Percentiles rank a stretch among this genome's conserved stretches.
Evolutionary conservation across 1,139 yeast species (phyloP).

Genomic region (Saccharomycopsis crataegensis): DNA sequence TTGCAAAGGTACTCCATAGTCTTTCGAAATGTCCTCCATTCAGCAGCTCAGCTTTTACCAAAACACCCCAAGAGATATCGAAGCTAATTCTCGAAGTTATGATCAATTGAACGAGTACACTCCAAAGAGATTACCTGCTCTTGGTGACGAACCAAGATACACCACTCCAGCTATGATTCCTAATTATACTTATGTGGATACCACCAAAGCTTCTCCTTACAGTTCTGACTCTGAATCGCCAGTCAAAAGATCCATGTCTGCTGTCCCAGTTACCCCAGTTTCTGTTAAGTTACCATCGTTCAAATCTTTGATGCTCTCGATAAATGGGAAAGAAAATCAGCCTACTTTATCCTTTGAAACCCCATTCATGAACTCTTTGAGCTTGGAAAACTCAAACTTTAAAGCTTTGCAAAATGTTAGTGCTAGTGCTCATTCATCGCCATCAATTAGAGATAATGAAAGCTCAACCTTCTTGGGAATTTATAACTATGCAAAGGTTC

Average conservation of each 20-base stretch:
- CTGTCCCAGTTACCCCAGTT: not conserved
- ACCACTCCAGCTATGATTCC: not conserved
- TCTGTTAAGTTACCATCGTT: slow-evolving; percentile 18
- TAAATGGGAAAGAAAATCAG: not conserved
- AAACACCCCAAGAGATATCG: not conserved
- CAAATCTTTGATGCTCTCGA: slow-evolving; percentile 16
- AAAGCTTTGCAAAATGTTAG: not conserved
- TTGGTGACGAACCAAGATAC: not conserved
- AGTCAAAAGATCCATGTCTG: slow-evolving; percentile 2
- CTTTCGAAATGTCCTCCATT: slow-evolving; percentile 1
- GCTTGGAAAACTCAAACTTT: slow-evolving; percentile 14
- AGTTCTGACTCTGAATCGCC: slow-evolving; percentile 13
- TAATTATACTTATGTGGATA: slow-evolving; percentile 4
- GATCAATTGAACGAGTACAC: slow-evolving; percentile 12
- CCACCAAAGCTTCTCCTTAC: not conserved
- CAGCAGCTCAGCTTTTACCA: slow-evolving; percentile 1
- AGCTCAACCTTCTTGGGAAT: slow-evolving; percentile 9
- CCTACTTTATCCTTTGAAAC: slow-evolving; percentile 17
- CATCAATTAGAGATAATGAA: slow-evolving; percentile 5
- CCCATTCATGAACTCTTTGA: slow-evolving; percentile 19
- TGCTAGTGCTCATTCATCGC: not conserved
- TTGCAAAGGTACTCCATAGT: too few species aligned
- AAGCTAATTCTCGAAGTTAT: not conserved
- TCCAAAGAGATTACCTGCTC: slow-evolving; percentile 17
- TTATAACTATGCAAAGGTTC: slow-evolving; percentile 16